Evolutionary conservation across 371 early-diverging fungal species (phyloP), one percentile per base, ranked within the genome.

Genomic region (Mucor sp.): DNA sequence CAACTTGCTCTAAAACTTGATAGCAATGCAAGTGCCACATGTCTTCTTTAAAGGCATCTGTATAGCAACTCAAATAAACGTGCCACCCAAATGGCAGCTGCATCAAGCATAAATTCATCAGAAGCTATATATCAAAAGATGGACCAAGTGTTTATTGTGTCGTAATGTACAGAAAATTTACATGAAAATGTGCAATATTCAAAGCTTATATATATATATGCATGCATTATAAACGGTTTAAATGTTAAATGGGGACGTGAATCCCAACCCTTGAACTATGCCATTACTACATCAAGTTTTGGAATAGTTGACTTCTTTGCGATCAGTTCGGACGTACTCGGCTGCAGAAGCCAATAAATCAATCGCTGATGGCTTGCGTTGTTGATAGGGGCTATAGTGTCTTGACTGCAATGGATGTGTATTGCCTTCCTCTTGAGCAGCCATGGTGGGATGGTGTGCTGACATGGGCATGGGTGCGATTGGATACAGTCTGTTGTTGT

Each of bases 281-380:
- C 14, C 50, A 48, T 11, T 19, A 25, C 50, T 19, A 25, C 50
- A 48, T 19, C 6, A 50, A 50, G 41, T 41, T 17, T 41, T 41
- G 17, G 23, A 50, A 12, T 12, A 50, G 12, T 12, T 50, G 25
- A 57, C 25, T 44, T 62, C 56, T 21, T 67, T 67, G 27, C 44
- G 35, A 58, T 70, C 70, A 1, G 67, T 32, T 44, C 59, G 75
- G 28, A 83, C 75, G 61, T 77, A 81, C 64, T 83, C 84, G 2
- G 81, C 84, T 9, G 84, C 84, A 17, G 78, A 76, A 21, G 84
- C 84, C 27, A 83, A 63, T 50, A 83, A 72, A 62, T 83, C 84
- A 30, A 83, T 78, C 8, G 68, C 65, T 21, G 60, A 64, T 25
- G 60, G 74, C 58, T 39, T 73, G 32, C 65, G 72, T 70, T 47